These are phyloP conservation scores for Pelargonium myrrhifolium DNA, from an alignment of 441 rosid genomes.

Conservation along the genomic window DNA sequence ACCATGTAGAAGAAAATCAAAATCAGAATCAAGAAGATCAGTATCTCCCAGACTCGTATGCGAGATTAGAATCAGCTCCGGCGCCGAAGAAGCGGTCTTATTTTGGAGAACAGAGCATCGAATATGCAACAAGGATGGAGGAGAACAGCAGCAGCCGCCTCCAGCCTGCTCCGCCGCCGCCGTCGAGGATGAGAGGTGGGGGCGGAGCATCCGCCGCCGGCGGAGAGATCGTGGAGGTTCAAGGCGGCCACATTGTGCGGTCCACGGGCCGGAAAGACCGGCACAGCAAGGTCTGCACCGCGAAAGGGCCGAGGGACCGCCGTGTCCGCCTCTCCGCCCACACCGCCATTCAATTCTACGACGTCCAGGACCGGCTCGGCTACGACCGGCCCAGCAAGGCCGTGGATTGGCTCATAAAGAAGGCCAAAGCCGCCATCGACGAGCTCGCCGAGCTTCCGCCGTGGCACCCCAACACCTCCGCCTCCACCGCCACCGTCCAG, in stretches of 20 bases:
- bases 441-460: slow-evolving; percentile 78
- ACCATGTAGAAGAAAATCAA: slow-evolving; percentile 13
- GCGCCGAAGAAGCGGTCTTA: slow-evolving; percentile 32
- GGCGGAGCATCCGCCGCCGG: slow-evolving; percentile 25
- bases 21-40: slow-evolving; percentile 11
- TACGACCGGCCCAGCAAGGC: slow-evolving; percentile 92
- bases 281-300: slow-evolving; percentile 86
- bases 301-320: slow-evolving; percentile 89
- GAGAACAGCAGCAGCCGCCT: slow-evolving; percentile 25
- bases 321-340: slow-evolving; percentile 88
- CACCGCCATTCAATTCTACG: slow-evolving; percentile 91
- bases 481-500: slow-evolving; percentile 26
- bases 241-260: slow-evolving; percentile 91
- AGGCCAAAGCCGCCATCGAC: slow-evolving; percentile 78
- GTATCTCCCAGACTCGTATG: neutral
- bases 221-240: slow-evolving; percentile 83
- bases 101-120: slow-evolving; percentile 21
- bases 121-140: slow-evolving; percentile 59
- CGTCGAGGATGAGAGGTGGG: slow-evolving; percentile 51
- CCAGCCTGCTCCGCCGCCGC: slow-evolving; percentile 25
- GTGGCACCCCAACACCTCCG: slow-evolving; percentile 49
- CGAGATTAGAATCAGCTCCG: slow-evolving; percentile 23
- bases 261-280: slow-evolving; percentile 78
- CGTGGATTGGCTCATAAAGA: slow-evolving; percentile 82
- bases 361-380: slow-evolving; percentile 90